Evolutionary conservation across 257 asterid species (phyloP), one percentile per base, ranked within the genome.

Genomic region (Primulina eburnea): DNA sequence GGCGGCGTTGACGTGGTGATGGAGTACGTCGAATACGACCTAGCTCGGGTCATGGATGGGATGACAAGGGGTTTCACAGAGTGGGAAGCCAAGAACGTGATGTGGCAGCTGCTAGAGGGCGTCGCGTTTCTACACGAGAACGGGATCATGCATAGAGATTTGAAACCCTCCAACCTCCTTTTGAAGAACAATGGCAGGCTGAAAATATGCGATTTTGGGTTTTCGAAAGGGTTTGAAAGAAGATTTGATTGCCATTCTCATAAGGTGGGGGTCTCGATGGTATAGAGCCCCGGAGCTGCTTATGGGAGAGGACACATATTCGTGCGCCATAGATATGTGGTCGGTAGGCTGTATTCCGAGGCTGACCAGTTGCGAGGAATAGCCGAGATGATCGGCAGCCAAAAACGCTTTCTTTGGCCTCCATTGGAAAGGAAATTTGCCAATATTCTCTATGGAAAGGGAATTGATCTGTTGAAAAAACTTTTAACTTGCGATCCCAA

Each of bases 401-500:
- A 53, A 24, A 16, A 12, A 28, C 35, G 8, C 34, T 24, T 33
- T 2, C 20, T 38, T 0, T 38, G 69, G 58, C 69, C 58, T 12
- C 35, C 26, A 24, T 24, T 24, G 26, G 26, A 24, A 24, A 24
- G 26, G 26, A 24, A 24, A 24, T 24, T 24, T 24, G 26, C 26
- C 26, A 24, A 47, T 40, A 18, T 61, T 66, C 24, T 58, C 61
- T 40, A 38, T 12, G 21, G 26, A 24, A 40, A 66, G 60, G 53
- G 52, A 35, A 3, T 29, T 33, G 12, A 65, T 32, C n/a, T 24
- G 12, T 26, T 65, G 12, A 47, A 6, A 57, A 66, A 16, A 43
- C 60, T 47, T 35, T 28, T 66, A 16, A 29, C 61, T 66, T 66
- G 8, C 53, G 24, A 66, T 43, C 70, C 61, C n/a, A 12, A 66